A percentile compares a stretch with the other conserved stretches of the same genome.
phyloP scores from a whole-genome alignment of 345 rosid genomes.

The Turnera subulata region DNA sequence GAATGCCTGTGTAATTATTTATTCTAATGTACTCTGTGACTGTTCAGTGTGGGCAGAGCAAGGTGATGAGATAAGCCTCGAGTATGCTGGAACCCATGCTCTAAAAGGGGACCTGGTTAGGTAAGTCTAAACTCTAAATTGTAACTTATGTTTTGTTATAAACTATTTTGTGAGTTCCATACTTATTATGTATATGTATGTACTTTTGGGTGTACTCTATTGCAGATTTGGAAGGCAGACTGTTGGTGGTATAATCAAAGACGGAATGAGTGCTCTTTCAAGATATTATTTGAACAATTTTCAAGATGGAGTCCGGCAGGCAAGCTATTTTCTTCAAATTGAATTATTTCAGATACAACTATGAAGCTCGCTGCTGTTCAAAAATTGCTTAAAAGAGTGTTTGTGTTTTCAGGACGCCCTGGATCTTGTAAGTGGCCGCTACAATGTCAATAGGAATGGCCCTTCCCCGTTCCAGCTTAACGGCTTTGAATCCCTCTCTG shows the following conservation, averaged over 20 bases:
- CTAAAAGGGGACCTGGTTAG: slow-evolving; percentile 94
- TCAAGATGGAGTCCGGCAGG: slow-evolving; percentile 98
- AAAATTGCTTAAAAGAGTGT: slow-evolving; percentile 5
- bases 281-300: slow-evolving; percentile 92
- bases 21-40: slow-evolving; percentile 2
- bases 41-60: slow-evolving; percentile 94
- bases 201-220: background rate
- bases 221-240: slow-evolving; percentile 91
- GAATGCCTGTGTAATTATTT: slow-evolving; percentile 3
- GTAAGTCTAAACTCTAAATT: slow-evolving; percentile 30
- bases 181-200: background rate
- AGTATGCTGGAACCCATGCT: slow-evolving; percentile 91
- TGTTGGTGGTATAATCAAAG: slow-evolving; percentile 67
- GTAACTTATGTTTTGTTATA: background rate
- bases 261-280: slow-evolving; percentile 86
- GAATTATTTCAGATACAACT: background rate
- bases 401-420: slow-evolving; percentile 68
- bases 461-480: slow-evolving; percentile 78
- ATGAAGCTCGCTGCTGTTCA: background rate
- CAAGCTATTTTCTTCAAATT: slow-evolving; percentile 27
- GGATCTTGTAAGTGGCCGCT: slow-evolving; percentile 91
- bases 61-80: slow-evolving; percentile 94
- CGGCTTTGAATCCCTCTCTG: slow-evolving; percentile 63
- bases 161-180: background rate
- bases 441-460: slow-evolving; percentile 51